Conservation (phyloP, 306 rosid species). For the Cicer judaicum region DNA sequence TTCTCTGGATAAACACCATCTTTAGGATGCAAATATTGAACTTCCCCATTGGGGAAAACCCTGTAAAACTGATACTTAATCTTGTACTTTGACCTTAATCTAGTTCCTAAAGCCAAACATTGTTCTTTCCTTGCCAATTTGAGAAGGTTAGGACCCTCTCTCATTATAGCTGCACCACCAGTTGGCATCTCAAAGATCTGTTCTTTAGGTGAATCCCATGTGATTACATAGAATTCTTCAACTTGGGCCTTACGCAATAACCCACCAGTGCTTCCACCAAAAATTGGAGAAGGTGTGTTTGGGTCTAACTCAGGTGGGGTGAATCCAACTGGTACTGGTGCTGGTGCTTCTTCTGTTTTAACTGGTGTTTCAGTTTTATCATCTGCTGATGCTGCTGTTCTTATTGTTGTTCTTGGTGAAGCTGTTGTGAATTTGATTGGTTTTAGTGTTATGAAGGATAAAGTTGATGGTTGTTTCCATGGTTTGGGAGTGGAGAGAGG, state of each 20-base stretch:
- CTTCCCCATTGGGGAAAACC: conserved; percentile 98
- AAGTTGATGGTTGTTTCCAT: conserved; percentile 32
- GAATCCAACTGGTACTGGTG: conserved; percentile 80
- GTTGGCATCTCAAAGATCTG: conserved; percentile 99
- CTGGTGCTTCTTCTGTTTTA: conserved; percentile 31
- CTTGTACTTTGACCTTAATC: conserved; percentile 95
- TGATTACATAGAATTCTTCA: conserved; percentile 93
- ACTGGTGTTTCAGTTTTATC: conserved; percentile 38
- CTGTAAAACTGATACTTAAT: conserved; percentile 95
- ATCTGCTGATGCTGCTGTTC: conserved; percentile 50
- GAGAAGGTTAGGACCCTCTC: conserved; percentile 85
- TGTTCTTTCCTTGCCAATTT: conserved; percentile 95
- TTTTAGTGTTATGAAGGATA: conserved; percentile 61
- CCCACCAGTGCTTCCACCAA: conserved; percentile 96
- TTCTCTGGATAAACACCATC: conserved; percentile 99
- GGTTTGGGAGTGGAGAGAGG: conserved; percentile 22
- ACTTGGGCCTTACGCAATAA: conserved; percentile 88
- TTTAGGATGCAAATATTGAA: conserved; percentile 94
- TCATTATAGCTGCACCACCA: conserved; percentile 98
- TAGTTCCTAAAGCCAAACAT: conserved; percentile 95
- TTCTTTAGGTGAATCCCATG: conserved; percentile 93
- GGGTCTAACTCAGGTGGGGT: conserved; percentile 93
- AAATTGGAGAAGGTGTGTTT: conserved; percentile 91
- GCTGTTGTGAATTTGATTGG: conserved; percentile 48
- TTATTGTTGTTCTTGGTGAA: conserved; percentile 41